Evolutionary conservation across 306 rosid genomes (phyloP), one percentile per base, ranked within the genome.

Genomic region (Lathyrus tuberosus): DNA sequence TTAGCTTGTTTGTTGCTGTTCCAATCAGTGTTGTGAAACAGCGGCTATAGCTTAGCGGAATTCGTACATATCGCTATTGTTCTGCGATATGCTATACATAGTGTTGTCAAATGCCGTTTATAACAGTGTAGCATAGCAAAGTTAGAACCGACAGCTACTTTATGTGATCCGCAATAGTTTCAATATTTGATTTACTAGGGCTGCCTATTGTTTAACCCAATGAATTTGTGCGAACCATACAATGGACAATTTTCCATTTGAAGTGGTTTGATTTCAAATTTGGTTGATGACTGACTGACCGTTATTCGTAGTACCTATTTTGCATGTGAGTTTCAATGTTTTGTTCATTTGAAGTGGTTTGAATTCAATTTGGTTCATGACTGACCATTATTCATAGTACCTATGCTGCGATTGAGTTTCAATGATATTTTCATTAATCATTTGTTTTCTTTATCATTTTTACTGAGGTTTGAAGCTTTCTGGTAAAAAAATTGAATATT

Each of bases 261-360:
- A 74, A 61, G 10, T 58, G 52, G 67, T 73, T 53, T 6, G 38
- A 31, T 30, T 43, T 49, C 35, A 0, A 5, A 14, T n/a, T 24
- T 10, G 59, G 26, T 76, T 56, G 59, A 71, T 61, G 62, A 33
- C 43, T 20, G 20, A 42, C 26, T 16, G 15, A 42, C 26, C 4
- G 28, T 14, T 46, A 24, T 76, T 44, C 40, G n/a, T 12, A 43
- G 62, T 26, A 30, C 62, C 58, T 61, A 48, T 40, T 6, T 51
- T 46, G 31, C 51, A 56, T 53, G 48, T 76, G 30, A 68, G 47
- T 57, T 22, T 80, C 30, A 61, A 15, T 46, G 17, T 57, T 35
- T 6, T 7, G 10, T 35, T 35, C 3, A 35, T 35, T 35, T 35
- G 40, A 74, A 43, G 10, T 58, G 59, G 70, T 35, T 35, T 35